Conservation (phyloP, 1,139 yeast genomes). For the Geotrichum carabidarum region DNA sequence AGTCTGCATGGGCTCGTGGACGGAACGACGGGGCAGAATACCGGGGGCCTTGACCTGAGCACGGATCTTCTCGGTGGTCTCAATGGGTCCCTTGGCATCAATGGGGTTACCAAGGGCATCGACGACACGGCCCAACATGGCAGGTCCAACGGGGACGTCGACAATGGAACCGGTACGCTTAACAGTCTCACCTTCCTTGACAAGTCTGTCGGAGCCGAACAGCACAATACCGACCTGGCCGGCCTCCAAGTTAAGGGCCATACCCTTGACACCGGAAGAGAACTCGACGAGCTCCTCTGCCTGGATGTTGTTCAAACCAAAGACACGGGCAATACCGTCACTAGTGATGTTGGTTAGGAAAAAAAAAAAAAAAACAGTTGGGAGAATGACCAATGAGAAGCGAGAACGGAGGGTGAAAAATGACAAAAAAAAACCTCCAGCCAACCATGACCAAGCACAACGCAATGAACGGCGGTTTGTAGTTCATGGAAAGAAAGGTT, state of each 20-base stretch:
- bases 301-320: slow-evolving; percentile 98
- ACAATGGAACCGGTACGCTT: slow-evolving; percentile 99
- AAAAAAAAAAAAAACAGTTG: background rate
- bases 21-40: slow-evolving; percentile 98
- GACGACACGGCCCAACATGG: slow-evolving; percentile 96
- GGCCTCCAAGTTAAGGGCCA: slow-evolving; percentile 99
- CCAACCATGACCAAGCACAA: slow-evolving; percentile 1
- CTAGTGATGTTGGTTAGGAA: slow-evolving; percentile 38
- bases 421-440: background rate
- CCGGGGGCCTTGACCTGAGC: slow-evolving; percentile 99
- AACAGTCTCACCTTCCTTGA: slow-evolving; percentile 99
- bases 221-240: slow-evolving; percentile 99
- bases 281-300: slow-evolving; percentile 99
- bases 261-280: slow-evolving; percentile 99
- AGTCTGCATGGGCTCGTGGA: slow-evolving; percentile 98
- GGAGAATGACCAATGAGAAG: slow-evolving; percentile 15
- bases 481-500: background rate
- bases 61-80: slow-evolving; percentile 78
- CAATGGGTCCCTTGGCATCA: slow-evolving; percentile 99
- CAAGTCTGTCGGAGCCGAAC: slow-evolving; percentile 98
- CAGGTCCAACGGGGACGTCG: slow-evolving; percentile 99
- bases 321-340: slow-evolving; percentile 99
- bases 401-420: slow-evolving; percentile 6
- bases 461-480: background rate
- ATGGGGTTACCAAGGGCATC: slow-evolving; percentile 99